Evolutionary conservation across 768 basidiomycete genomes (phyloP), one percentile per base, ranked within the genome.

Genomic region (Podaxis sp.): DNA sequence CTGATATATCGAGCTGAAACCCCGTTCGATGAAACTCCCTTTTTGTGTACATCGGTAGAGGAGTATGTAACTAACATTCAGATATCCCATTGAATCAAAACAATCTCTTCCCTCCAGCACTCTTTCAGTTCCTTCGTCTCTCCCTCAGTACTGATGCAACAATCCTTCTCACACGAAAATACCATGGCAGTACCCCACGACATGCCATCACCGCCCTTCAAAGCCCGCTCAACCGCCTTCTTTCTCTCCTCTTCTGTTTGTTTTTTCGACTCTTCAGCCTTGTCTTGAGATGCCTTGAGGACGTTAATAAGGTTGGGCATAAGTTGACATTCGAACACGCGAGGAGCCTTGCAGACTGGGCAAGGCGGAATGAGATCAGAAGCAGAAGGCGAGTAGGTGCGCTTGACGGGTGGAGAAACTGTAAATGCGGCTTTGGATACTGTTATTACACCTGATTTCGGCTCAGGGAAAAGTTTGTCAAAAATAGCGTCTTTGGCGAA

Each of bases 111-210:
- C 56, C 80, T 79, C 91, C 91, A 94, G 50, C 75, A 76, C 29
- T 82, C 80, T 46, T 76, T 78, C 41, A 41, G 36, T 24, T 73
- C 76, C 27, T 79, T 77, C 27, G 72, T 74, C 9, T 77, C 78
- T 4, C 74, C 77, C 24, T 75, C 79, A 49, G 74, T 76, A 57
- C 76, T 19, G 5, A 41, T 58, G 69, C 84, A 86, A 71, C 95
- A 97, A 72, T 96, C 93, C 51, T 81, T 81, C 68, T 83, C 82
- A 69, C 96, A 98, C 1, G 91, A 91, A 75, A 95, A 96, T 9
- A 98, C 80, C 77, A 96, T 79, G 61, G 90, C 87, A 1, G 91
- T 96, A 0, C 96, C 96, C 94, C 95, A 98, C 63, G 96, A 94
- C 93, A 98, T 95, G 0, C 89, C 89, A 36, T 75, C 76, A 36